Evolutionary conservation across 2,329 filamentous ascomycete species (phyloP).

Genomic region (Nemania sp.): DNA sequence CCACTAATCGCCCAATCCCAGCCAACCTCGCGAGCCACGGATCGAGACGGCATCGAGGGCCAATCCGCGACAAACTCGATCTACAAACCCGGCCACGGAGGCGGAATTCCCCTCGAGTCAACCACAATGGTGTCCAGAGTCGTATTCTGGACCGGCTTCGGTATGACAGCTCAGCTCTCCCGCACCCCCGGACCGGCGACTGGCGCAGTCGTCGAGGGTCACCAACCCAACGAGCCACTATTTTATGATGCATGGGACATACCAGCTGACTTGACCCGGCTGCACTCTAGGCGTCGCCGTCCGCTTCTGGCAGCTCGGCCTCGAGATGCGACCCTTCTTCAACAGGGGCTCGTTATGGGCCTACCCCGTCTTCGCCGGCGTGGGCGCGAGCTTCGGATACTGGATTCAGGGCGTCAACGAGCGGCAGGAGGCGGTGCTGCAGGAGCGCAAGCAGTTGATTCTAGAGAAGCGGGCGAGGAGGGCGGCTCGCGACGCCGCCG

Average conservation of each 20-base stretch:
- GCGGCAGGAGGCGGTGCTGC: slow-evolving; percentile 75
- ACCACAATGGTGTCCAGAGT: slow-evolving; percentile 65
- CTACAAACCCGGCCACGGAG: slow-evolving; percentile 29
- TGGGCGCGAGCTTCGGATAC: slow-evolving; percentile 93
- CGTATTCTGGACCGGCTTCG: slow-evolving; percentile 89
- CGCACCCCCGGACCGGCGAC: neutral
- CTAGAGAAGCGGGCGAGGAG: slow-evolving; percentile 88
- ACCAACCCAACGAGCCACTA: neutral
- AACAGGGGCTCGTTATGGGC: slow-evolving; percentile 82
- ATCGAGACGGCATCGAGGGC: slow-evolving; percentile 13
- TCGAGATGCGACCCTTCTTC: slow-evolving; percentile 97
- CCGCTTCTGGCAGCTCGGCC: slow-evolving; percentile 94
- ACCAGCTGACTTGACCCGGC: slow-evolving; percentile 29
- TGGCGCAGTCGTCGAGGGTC: slow-evolving; percentile 4
- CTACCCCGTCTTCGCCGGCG: slow-evolving; percentile 85
- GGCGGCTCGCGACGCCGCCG: slow-evolving; percentile 65
- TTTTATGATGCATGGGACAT: neutral
- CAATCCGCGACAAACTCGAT: slow-evolving; percentile 14
- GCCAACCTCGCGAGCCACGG: slow-evolving; percentile 15
- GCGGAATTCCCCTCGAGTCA: slow-evolving; percentile 31
- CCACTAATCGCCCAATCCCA: slow-evolving; percentile 18
- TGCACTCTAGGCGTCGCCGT: slow-evolving; percentile 78
- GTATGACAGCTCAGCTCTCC: slow-evolving; percentile 58
- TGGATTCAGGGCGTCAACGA: slow-evolving; percentile 92
- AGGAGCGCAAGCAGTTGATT: slow-evolving; percentile 77